Percentiles rank a stretch among this genome's conserved stretches.
phyloP scores from a whole-genome alignment of 495 filamentous ascomycete species.

The Chaetomium fimeti region DNA sequence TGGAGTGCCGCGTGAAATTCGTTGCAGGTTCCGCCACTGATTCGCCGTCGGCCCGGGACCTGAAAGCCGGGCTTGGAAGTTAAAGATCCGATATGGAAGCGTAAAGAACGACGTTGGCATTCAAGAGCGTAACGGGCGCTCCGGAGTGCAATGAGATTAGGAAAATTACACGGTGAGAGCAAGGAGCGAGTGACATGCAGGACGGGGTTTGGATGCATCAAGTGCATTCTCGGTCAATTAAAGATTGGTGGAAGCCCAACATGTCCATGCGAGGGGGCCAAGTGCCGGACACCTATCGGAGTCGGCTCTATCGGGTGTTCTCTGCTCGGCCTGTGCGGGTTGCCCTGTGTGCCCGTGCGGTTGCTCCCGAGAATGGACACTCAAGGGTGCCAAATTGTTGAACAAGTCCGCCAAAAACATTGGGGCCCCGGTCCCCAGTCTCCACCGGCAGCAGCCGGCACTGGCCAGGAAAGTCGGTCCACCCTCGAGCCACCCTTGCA shows the following conservation, averaged over 20 bases:
- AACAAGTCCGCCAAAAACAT: constrained; percentile 14
- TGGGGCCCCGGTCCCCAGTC: constrained; percentile 21
- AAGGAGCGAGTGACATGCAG: constrained; percentile 3
- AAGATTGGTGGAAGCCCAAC: not conserved
- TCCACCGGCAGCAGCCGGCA: too few relatives aligned
- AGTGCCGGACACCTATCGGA: constrained; percentile 16
- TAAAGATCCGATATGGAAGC: not conserved
- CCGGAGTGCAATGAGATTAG: not conserved
- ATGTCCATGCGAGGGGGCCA: constrained; percentile 3
- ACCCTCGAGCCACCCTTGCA: constrained; percentile 7
- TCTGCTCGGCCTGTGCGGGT: not conserved
- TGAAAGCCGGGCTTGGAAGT: not conserved
- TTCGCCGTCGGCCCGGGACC: not conserved
- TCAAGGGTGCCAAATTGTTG: constrained; percentile 17
- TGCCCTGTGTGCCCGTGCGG: not conserved
- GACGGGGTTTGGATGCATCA: not conserved
- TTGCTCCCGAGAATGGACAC: not conserved
- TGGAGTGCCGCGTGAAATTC: constrained; percentile 12
- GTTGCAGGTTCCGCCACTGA: constrained; percentile 19
- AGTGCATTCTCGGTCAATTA: constrained; percentile 5
- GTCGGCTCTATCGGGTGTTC: too few relatives aligned
- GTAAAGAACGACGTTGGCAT: not conserved
- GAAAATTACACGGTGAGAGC: not conserved
- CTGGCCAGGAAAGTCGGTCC: constrained; percentile 30
- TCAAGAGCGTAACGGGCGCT: not conserved